Evolutionary conservation across 768 basidiomycete genomes (phyloP).

Genomic region (Boletus insuetus): DNA sequence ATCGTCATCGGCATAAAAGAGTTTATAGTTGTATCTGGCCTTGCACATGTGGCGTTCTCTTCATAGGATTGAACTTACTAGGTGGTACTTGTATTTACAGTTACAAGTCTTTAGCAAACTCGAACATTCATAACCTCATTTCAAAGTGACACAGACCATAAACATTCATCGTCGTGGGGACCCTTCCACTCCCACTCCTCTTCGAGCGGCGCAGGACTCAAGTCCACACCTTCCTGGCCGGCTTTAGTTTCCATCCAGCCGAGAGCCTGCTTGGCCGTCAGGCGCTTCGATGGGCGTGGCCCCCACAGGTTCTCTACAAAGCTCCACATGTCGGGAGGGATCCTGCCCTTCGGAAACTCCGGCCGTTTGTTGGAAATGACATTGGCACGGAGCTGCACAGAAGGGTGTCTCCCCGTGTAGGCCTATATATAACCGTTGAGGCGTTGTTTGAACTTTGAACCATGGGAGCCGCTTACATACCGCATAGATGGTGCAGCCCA

Average conservation of each 20-base stretch:
- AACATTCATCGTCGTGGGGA: neutral
- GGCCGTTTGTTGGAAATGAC: slow-evolving; percentile 8
- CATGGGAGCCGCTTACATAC: slow-evolving; percentile 16
- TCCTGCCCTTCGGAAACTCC: slow-evolving; percentile 12
- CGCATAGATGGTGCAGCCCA: slow-evolving; percentile 41
- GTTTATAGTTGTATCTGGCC: slow-evolving; percentile 1
- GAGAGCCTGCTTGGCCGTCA: slow-evolving; percentile 21
- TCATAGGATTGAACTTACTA: too few species aligned
- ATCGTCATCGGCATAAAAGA: neutral
- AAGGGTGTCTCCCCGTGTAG: slow-evolving; percentile 17
- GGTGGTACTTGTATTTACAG: too few species aligned
- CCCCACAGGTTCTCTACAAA: slow-evolving; percentile 32
- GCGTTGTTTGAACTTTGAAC: neutral
- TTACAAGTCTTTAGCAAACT: too few species aligned
- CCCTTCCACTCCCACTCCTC: slow-evolving; percentile 19
- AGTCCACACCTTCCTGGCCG: slow-evolving; percentile 2
- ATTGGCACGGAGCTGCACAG: neutral
- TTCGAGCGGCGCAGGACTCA: slow-evolving; percentile 4
- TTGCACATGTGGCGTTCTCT: neutral
- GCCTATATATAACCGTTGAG: slow-evolving; percentile 4
- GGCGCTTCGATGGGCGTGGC: slow-evolving; percentile 14
- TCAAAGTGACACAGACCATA: slow-evolving; percentile 15
- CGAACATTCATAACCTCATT: neutral
- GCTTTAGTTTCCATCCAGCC: slow-evolving; percentile 26
- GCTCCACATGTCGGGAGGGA: slow-evolving; percentile 27